A percentile compares a stretch with the other conserved stretches of the same genome.
Evolutionary conservation across 2,329 filamentous ascomycete species (phyloP).

Genomic region (Aspergillus niger): DNA sequence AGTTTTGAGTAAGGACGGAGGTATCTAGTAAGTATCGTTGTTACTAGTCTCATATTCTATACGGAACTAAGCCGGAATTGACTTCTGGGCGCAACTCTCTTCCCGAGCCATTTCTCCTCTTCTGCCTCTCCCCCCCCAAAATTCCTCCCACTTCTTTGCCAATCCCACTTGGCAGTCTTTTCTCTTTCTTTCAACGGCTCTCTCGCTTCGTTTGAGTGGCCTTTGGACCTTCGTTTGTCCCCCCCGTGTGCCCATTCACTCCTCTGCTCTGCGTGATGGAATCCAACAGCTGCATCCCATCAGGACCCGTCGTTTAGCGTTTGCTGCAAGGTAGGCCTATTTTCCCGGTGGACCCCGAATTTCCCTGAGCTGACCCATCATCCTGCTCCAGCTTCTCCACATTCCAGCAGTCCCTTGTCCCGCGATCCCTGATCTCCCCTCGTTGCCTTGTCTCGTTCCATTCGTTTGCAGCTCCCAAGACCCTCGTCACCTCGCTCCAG

Average conservation of each 20-base stretch:
- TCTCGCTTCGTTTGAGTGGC: not conserved
- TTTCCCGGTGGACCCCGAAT: constrained; percentile 4
- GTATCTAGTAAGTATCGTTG: not conserved
- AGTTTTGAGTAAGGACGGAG: no score
- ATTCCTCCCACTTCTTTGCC: not conserved
- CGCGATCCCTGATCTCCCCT: constrained; percentile 9
- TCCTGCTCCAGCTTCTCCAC: constrained; percentile 10
- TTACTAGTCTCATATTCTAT: not conserved
- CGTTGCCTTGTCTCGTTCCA: constrained; percentile 9
- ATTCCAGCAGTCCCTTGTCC: constrained; percentile 3
- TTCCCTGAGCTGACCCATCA: constrained; percentile 6
- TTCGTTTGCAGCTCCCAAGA: constrained; percentile 6
- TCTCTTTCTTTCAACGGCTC: not conserved
- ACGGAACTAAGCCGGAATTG: not conserved
- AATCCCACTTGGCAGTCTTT: not conserved
- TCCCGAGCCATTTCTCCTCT: not conserved
- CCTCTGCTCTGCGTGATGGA: not conserved
- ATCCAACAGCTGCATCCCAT: not conserved
- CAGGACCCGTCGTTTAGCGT: constrained; percentile 1
- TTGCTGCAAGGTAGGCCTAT: constrained; percentile 3
- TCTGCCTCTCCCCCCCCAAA: not conserved
- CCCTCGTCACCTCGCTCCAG: not conserved
- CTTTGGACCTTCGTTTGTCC: not conserved
- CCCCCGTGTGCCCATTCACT: no score
- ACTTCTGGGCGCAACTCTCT: constrained; percentile 1